phyloP scores from a whole-genome alignment of 2,329 filamentous ascomycete genomes.

The Sarocladium oryzae region DNA sequence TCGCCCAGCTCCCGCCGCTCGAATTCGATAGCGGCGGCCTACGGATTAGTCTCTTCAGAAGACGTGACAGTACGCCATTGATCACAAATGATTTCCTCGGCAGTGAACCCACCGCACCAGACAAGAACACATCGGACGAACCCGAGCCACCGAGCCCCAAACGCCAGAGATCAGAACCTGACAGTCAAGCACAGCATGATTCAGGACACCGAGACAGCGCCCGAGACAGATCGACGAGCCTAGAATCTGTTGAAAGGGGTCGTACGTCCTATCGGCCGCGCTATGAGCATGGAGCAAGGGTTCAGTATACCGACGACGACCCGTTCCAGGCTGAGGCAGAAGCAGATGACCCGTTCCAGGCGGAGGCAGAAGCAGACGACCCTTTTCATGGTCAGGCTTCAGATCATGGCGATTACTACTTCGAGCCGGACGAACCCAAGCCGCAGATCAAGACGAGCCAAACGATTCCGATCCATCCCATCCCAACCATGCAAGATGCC shows the following conservation, averaged over 20 bases:
- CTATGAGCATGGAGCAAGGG: background rate
- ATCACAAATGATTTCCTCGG: background rate
- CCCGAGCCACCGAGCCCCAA: background rate
- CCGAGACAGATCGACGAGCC: background rate
- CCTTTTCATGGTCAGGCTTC: background rate
- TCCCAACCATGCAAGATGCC: conserved; percentile 69
- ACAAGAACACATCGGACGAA: background rate
- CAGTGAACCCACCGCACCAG: background rate
- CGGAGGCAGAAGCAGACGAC: background rate
- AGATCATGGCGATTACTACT: background rate
- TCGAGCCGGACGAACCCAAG: background rate
- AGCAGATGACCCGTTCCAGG: background rate
- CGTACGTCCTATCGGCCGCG: background rate
- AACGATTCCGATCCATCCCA: conserved; percentile 51
- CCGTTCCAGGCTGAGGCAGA: background rate
- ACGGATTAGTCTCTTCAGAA: conserved; percentile 10
- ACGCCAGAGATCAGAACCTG: background rate
- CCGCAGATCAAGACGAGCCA: background rate
- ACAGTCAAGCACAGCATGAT: background rate
- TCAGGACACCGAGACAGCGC: background rate
- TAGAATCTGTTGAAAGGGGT: background rate
- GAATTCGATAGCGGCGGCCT: conserved; percentile 11
- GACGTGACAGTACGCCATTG: background rate
- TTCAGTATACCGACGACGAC: background rate
- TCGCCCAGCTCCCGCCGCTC: conserved; percentile 12